A percentile compares a stretch with the other conserved stretches of the same genome.
Evolutionary conservation across 2,329 filamentous ascomycete species (phyloP).

Genomic region (Fusarium sterilihyphosum): DNA sequence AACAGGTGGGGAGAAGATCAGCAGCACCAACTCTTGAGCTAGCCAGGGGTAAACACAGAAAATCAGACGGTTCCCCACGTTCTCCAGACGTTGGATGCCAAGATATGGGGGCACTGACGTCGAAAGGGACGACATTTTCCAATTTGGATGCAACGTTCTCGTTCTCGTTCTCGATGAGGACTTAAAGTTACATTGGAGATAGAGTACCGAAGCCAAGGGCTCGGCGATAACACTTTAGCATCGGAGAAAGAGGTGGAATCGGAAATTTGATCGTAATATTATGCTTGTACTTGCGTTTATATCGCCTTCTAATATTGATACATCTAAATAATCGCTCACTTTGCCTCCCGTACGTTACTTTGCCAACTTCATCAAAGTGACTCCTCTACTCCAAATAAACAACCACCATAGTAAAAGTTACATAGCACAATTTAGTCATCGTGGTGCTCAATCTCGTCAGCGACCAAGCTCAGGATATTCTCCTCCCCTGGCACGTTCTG

Average conservation of each 20-base stretch:
- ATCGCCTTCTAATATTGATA: not conserved
- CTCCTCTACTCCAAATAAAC: not conserved
- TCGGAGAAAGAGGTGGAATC: not conserved
- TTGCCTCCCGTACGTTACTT: not conserved
- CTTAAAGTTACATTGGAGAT: not conserved
- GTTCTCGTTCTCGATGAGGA: not conserved
- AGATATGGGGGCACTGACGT: slow-evolving; percentile 22
- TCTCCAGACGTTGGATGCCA: slow-evolving; percentile 13
- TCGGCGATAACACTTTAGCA: not conserved
- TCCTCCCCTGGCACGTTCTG: slow-evolving; percentile 59
- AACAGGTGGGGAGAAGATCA: slow-evolving; percentile 17
- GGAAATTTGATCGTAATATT: not conserved
- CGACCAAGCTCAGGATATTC: slow-evolving; percentile 40
- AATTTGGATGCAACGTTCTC: not conserved
- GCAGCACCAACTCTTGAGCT: not conserved
- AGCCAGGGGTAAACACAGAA: not conserved
- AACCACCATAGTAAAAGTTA: no score
- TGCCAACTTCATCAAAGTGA: not conserved
- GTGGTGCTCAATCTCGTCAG: not conserved
- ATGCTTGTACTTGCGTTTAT: not conserved
- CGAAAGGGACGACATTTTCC: not conserved
- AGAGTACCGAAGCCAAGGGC: not conserved
- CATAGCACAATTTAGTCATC: not conserved
- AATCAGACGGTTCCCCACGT: slow-evolving; percentile 23
- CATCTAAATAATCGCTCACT: slow-evolving; percentile 2